Evolutionary conservation across 441 rosid species (phyloP), one percentile per base, ranked within the genome.

Genomic region (Gossypium aridum): DNA sequence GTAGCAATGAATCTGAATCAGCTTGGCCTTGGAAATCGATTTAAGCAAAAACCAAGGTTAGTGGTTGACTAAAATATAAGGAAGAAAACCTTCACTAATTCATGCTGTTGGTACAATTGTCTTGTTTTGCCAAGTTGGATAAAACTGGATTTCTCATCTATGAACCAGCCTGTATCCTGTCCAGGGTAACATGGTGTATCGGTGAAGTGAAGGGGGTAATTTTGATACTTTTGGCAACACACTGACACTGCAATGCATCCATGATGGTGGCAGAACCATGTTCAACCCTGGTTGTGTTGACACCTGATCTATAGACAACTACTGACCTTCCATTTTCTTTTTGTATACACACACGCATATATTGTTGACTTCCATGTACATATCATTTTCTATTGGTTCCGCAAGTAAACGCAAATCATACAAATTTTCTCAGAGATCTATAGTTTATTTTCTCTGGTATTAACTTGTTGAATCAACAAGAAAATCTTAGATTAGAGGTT

Each of bases 161-260:
- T 2, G 45, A 56, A 74, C 78, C 83, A 80, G 76, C 74, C 78
- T 80, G 83, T 71, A 80, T 10, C 62, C 70, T 77, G 71, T 70
- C 49, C 25, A 19, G 8, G 74, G 76, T 80, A 77, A 77, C 80
- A 74, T 74, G 80, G 39, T 34, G 74, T 22, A 26, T 26, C 28
- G 20, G 51, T 57, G 61, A 10, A 39, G 61, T 57, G 51, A 10
- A 51, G 56, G 16, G 17, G 62, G 56, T 49, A 74, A 20, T 28
- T 16, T 64, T 51, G 43, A 20, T 73, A 69, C 64, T 56, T 39
- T 53, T 54, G 56, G 31, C n/a, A 37, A 34, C 39, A 31, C 2
- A 17, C 43, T 37, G 43, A 37, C 51, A 54, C 59, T 54, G 59
- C 59, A 54, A 54, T 67, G 73, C 34, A 77, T 68, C 45, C 22